These are phyloP conservation scores for Cephaloascus albidus DNA, from an alignment of 805 yeast genomes.

Conservation along the genomic window DNA sequence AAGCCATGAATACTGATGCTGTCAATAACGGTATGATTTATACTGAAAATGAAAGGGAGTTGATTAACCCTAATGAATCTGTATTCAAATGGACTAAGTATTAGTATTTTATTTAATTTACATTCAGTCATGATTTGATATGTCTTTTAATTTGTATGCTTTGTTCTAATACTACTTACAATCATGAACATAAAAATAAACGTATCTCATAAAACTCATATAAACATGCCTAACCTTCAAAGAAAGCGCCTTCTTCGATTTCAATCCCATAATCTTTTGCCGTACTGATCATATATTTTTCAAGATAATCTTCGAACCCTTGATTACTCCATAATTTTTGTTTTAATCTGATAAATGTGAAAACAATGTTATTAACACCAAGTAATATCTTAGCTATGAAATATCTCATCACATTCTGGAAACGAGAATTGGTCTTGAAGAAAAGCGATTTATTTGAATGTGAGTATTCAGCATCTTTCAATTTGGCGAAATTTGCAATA, in stretches of 20 bases:
- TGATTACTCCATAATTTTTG: conserved; percentile 20
- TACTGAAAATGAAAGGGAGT: conserved; percentile 21
- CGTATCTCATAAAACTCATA: no score
- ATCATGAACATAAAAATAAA: no score
- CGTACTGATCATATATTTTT: conserved; percentile 29
- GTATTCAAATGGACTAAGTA: conserved; percentile 34
- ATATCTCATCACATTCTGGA: conserved; percentile 3
- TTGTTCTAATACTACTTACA: no score
- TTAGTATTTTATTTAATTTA: no score
- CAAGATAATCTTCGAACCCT: conserved; percentile 38
- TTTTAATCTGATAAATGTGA: conserved; percentile 18
- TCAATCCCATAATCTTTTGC: conserved; percentile 35
- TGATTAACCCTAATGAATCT: conserved; percentile 34
- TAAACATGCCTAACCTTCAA: not conserved
- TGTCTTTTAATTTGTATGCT: no score
- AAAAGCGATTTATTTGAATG: conserved; percentile 1
- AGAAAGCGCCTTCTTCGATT: conserved; percentile 3
- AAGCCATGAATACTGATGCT: conserved; percentile 25
- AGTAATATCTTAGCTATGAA: conserved; percentile 3
- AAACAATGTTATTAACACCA: conserved; percentile 10
- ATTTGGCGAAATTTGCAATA: conserved; percentile 11
- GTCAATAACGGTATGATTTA: conserved; percentile 25
- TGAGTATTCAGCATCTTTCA: conserved; percentile 4
- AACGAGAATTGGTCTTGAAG: not conserved
- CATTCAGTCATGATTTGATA: no score